Conservation (phyloP, 345 rosid genomes). For the Clausena lansium region DNA sequence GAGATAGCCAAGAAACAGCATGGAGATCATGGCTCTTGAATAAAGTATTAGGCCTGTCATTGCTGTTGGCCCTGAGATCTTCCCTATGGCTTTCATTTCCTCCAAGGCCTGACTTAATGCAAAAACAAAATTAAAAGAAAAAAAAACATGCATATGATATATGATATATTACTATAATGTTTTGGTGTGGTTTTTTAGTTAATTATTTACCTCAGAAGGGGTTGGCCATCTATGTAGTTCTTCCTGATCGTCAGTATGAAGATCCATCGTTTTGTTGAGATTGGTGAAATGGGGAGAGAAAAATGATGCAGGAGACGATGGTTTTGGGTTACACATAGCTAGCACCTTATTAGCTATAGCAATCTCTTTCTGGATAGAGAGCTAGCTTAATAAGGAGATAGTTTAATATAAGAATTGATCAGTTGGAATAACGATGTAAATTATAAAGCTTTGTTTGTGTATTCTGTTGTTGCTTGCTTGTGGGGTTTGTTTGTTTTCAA, state of each 20-base stretch:
- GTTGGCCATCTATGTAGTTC: conserved; percentile 75
- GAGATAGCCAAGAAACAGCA: conserved; percentile 95
- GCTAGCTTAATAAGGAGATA: neutral
- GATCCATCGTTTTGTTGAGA: conserved; percentile 40
- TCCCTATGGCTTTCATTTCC: conserved; percentile 84
- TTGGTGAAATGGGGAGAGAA: conserved; percentile 42
- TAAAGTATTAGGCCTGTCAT: conserved; percentile 79
- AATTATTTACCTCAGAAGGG: conserved; percentile 58
- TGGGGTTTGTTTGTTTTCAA: conserved; percentile 15
- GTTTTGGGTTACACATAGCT: conserved; percentile 59
- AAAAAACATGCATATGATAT: neutral
- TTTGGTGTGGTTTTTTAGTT: neutral
- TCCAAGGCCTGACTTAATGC: conserved; percentile 54
- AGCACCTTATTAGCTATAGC: neutral
- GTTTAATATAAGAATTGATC: conserved; percentile 3
- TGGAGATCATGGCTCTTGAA: conserved; percentile 95
- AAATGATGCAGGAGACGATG: conserved; percentile 57
- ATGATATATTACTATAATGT: neutral
- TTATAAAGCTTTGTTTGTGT: neutral
- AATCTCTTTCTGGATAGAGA: conserved; percentile 7
- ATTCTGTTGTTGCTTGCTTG: conserved; percentile 15
- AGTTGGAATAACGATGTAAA: neutral
- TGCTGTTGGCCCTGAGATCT: conserved; percentile 86
- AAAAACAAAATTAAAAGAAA: neutral
- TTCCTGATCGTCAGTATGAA: conserved; percentile 29